A percentile compares a stretch with the other conserved stretches of the same genome.
Conservation (phyloP, 2,329 filamentous ascomycete genomes). For the Gnomoniopsis smithogilvyi region DNA sequence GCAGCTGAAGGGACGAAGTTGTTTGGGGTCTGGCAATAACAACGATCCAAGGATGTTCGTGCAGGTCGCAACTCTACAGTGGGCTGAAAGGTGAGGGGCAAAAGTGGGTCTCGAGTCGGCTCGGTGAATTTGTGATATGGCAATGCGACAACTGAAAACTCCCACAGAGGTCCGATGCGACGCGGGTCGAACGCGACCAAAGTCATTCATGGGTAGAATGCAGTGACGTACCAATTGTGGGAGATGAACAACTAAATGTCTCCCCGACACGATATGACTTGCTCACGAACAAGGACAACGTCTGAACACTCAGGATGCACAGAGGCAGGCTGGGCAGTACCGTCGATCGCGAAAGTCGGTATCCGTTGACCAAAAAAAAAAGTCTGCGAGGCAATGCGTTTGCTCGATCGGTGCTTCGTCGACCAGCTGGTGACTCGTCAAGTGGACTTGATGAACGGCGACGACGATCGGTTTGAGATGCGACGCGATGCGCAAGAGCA, state of each 20-base stretch:
- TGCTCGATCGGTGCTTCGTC: slow-evolving; percentile 20
- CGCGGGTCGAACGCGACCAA: slow-evolving; percentile 20
- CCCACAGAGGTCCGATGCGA: slow-evolving; percentile 22
- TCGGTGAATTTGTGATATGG: background rate
- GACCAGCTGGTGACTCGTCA: slow-evolving; percentile 11
- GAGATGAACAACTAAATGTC: slow-evolving; percentile 99
- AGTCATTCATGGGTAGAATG: slow-evolving; percentile 24
- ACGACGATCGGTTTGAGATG: slow-evolving; percentile 16
- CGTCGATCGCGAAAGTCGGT: slow-evolving; percentile 27
- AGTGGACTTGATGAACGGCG: slow-evolving; percentile 17
- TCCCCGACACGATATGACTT: slow-evolving; percentile 60
- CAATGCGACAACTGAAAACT: slow-evolving; percentile 4
- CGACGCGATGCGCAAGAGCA: slow-evolving; percentile 11
- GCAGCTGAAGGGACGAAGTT: background rate
- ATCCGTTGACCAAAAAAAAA: slow-evolving; percentile 26
- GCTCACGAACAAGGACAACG: slow-evolving; percentile 27
- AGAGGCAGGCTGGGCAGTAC: slow-evolving; percentile 12
- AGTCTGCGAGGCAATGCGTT: slow-evolving; percentile 16
- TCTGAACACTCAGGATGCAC: slow-evolving; percentile 13
- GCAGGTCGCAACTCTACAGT: slow-evolving; percentile 5
- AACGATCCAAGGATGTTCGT: background rate
- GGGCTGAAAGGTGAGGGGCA: background rate
- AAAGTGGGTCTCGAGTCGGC: background rate
- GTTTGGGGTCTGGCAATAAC: background rate
- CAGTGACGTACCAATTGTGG: slow-evolving; percentile 61